These are phyloP conservation scores for Oryza coarctata DNA, from an alignment of 176 grass and related monocot species.

Conservation along the genomic window DNA sequence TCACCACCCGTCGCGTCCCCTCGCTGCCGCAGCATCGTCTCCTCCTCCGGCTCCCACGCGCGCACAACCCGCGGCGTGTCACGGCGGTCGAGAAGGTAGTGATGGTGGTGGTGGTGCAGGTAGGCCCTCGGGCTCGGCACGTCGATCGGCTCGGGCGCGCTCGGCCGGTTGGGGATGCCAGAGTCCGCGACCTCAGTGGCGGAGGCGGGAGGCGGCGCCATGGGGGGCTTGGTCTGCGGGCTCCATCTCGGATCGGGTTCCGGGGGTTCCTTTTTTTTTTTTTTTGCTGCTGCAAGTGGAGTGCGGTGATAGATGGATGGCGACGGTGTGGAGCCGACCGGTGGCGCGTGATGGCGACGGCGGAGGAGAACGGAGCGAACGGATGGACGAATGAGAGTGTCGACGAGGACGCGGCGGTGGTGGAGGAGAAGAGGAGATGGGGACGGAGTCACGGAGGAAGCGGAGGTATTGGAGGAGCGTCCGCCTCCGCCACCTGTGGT, in stretches of 20 bases:
- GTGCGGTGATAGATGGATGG: neutral
- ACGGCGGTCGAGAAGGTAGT: constrained; percentile 40
- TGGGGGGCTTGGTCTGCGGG: neutral
- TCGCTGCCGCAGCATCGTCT: neutral
- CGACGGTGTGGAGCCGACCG: neutral
- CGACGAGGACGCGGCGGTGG: no score
- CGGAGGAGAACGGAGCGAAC: neutral
- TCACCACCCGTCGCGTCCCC: neutral
- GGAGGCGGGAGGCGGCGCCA: constrained; percentile 13
- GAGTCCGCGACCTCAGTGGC: neutral
- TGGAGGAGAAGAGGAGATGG: no score
- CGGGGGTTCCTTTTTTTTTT: neutral
- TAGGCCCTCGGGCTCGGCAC: neutral
- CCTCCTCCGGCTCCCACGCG: neutral
- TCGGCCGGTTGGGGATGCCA: neutral
- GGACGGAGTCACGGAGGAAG: neutral
- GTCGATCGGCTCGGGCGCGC: constrained; percentile 20
- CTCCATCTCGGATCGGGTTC: constrained; percentile 18
- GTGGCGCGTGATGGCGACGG: constrained; percentile 16
- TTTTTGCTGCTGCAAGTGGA: neutral
- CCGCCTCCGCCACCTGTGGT: neutral
- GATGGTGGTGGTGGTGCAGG: neutral
- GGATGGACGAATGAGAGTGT: neutral
- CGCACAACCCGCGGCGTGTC: constrained; percentile 14
- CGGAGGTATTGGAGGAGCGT: neutral